phyloP scores from a whole-genome alignment of 2,329 filamentous ascomycete species.

The Trichoderma breve region DNA sequence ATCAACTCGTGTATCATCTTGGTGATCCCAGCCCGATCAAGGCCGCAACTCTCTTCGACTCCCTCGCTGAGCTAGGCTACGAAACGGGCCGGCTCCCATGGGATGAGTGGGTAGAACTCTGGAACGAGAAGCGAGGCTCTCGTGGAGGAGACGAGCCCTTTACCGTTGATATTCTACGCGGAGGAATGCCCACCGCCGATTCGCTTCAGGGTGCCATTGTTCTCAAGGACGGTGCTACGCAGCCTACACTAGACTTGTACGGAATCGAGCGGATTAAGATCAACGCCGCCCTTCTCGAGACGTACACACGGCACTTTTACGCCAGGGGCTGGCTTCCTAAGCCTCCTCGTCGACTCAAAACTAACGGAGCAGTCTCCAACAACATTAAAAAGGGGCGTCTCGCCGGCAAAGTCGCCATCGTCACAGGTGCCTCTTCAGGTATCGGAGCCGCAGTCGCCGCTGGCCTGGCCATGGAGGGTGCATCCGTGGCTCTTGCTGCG shows the following conservation, averaged over 20 bases:
- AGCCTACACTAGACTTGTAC: constrained; percentile 53
- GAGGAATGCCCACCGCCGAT: constrained; percentile 75
- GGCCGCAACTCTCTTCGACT: constrained; percentile 63
- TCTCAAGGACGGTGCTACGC: constrained; percentile 67
- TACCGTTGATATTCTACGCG: constrained; percentile 74
- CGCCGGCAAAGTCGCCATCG: constrained; percentile 66
- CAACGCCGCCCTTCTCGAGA: constrained; percentile 68
- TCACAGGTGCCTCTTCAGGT: constrained; percentile 78
- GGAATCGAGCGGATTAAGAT: constrained; percentile 65
- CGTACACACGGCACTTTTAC: constrained; percentile 77
- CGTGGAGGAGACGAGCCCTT: constrained; percentile 70
- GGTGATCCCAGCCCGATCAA: constrained; percentile 70
- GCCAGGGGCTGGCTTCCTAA: constrained; percentile 72
- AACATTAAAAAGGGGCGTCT: constrained; percentile 52
- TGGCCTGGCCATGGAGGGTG: constrained; percentile 68
- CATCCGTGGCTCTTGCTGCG: constrained; percentile 68
- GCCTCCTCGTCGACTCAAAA: constrained; percentile 52
- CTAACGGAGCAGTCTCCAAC: constrained; percentile 27
- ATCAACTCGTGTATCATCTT: constrained; percentile 69
- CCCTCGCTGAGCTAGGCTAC: constrained; percentile 66
- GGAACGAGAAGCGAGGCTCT: constrained; percentile 67
- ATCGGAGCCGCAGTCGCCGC: constrained; percentile 73
- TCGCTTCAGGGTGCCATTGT: constrained; percentile 70
- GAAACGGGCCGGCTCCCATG: constrained; percentile 64
- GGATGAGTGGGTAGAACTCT: constrained; percentile 72